phyloP scores from a whole-genome alignment of 2,329 filamentous ascomycete species.

The Aspergillus sp. region DNA sequence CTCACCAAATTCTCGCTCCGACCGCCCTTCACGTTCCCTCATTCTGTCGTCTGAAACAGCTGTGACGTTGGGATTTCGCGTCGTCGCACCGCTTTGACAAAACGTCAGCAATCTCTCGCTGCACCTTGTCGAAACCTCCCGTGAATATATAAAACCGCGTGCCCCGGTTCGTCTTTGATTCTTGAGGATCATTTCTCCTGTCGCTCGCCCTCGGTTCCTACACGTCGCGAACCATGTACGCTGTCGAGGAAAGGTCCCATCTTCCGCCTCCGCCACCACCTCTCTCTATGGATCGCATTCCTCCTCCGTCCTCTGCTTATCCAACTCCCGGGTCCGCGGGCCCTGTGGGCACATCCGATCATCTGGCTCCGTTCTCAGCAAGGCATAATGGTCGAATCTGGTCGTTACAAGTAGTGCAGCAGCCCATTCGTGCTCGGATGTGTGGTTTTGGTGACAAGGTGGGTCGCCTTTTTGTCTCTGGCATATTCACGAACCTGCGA shows the following conservation, averaged over 20 bases:
- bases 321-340: slow-evolving; percentile 28
- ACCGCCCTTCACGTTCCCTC: slow-evolving; percentile 8
- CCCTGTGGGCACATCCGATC: slow-evolving; percentile 25
- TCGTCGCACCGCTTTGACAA: slow-evolving; percentile 13
- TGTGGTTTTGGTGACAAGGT: slow-evolving; percentile 99
- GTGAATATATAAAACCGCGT: background rate
- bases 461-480: slow-evolving; percentile 17
- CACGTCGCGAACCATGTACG: slow-evolving; percentile 30
- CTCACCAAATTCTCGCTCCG: slow-evolving; percentile 2
- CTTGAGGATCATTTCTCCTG: slow-evolving; percentile 5
- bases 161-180: slow-evolving; percentile 2
- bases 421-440: slow-evolving; percentile 90
- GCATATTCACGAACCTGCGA: background rate
- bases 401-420: slow-evolving; percentile 76
- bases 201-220: slow-evolving; percentile 18
- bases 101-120: slow-evolving; percentile 9
- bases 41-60: slow-evolving; percentile 12
- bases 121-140: slow-evolving; percentile 2
- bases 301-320: slow-evolving; percentile 28
- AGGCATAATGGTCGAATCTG: slow-evolving; percentile 39
- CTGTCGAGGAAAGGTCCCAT: slow-evolving; percentile 32
- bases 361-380: slow-evolving; percentile 35
- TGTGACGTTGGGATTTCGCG: slow-evolving; percentile 20
- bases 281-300: slow-evolving; percentile 36
- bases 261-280: slow-evolving; percentile 25